phyloP scores from a whole-genome alignment of 176 grass and related monocot species.

The Raddia distichophylla region DNA sequence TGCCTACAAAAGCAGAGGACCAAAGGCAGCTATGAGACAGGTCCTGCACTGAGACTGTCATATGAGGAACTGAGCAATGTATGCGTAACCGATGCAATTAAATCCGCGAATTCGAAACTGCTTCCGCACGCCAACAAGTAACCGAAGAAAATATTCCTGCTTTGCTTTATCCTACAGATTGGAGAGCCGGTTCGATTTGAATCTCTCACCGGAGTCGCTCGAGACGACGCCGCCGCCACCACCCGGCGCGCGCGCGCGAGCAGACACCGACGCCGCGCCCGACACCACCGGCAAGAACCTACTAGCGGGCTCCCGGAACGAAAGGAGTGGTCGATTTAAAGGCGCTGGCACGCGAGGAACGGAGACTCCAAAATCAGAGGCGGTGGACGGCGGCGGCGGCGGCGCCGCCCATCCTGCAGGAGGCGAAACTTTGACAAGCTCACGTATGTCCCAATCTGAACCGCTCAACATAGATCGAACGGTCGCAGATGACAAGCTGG shows the following conservation, averaged over 20 bases:
- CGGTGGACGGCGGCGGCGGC: too few relatives aligned
- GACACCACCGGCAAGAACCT: neutral
- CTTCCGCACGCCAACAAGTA: neutral
- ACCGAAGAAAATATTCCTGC: neutral
- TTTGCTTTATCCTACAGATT: conserved; percentile 1
- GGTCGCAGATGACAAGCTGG: too few relatives aligned
- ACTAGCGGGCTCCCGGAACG: neutral
- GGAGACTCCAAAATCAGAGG: neutral
- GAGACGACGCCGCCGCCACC: neutral
- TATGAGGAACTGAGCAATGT: neutral
- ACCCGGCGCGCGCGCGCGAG: neutral
- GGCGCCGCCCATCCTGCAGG: neutral
- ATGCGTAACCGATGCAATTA: neutral
- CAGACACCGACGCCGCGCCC: neutral
- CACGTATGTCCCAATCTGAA: too few relatives aligned
- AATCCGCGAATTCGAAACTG: neutral
- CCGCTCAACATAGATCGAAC: too few relatives aligned
- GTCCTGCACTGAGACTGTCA: neutral
- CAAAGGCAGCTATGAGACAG: neutral
- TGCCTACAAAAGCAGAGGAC: neutral
- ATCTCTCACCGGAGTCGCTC: neutral
- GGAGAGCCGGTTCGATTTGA: neutral
- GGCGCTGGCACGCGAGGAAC: neutral
- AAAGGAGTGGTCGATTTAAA: neutral
- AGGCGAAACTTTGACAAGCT: too few relatives aligned